These are phyloP conservation scores for Anthostomella pinea DNA, from an alignment of 2,329 filamentous ascomycete species.

Conservation along the genomic window DNA sequence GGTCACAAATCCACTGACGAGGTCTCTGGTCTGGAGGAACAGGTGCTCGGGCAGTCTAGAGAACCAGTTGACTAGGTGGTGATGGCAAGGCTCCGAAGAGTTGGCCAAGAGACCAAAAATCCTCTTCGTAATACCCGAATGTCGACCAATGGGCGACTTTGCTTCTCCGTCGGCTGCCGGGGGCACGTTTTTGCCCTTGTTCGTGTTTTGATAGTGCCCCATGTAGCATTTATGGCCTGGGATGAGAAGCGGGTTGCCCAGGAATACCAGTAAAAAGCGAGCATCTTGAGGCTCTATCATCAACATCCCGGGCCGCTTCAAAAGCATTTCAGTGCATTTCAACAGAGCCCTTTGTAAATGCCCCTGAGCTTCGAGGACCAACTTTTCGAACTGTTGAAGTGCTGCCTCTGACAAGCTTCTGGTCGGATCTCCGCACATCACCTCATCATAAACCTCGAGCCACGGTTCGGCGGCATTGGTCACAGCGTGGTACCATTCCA, in stretches of 20 bases:
- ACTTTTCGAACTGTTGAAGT: constrained; percentile 44
- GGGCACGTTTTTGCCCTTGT: constrained; percentile 15
- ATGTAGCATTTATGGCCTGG: constrained; percentile 38
- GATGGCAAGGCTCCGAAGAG: constrained; percentile 70
- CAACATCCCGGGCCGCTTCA: constrained; percentile 74
- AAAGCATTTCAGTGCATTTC: constrained; percentile 73
- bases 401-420: constrained; percentile 34
- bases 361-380: constrained; percentile 56
- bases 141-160: constrained; percentile 48
- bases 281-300: constrained; percentile 67
- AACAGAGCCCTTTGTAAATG: constrained; percentile 69
- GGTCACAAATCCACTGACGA: constrained; percentile 75
- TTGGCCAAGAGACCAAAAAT: constrained; percentile 79
- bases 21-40: constrained; percentile 72
- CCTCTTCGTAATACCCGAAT: constrained; percentile 82
- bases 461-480: constrained; percentile 67
- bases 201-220: constrained; percentile 38
- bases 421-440: constrained; percentile 38
- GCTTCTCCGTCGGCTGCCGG: constrained; percentile 15
- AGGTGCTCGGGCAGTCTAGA: constrained; percentile 64
- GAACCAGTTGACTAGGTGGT: constrained; percentile 75
- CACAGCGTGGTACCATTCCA: constrained; percentile 71
- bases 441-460: constrained; percentile 56
- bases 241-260: constrained; percentile 75
- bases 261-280: constrained; percentile 73